phyloP scores from a whole-genome alignment of 1,284 basidiomycete species.

The Irpex sp. region DNA sequence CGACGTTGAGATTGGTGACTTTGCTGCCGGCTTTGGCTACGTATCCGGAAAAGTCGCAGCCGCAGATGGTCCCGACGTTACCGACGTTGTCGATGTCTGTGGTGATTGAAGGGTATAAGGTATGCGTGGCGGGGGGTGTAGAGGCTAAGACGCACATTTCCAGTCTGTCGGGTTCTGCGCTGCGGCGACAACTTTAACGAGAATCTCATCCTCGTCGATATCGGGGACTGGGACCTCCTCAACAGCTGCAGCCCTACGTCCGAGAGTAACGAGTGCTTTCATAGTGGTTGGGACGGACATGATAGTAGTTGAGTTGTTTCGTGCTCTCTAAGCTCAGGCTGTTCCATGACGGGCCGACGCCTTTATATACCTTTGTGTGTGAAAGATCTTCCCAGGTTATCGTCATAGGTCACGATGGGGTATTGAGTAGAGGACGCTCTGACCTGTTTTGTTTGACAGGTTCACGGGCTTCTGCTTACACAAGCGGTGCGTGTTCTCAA shows the following conservation, averaged over 20 bases:
- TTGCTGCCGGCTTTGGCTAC: slow-evolving; percentile 22
- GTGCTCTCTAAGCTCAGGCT: too few relatives aligned
- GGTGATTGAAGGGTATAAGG: neutral
- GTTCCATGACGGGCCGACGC: too few relatives aligned
- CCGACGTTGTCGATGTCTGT: neutral
- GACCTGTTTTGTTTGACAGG: too few relatives aligned
- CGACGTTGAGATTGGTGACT: slow-evolving; percentile 18
- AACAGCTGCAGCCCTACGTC: neutral
- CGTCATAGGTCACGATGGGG: neutral
- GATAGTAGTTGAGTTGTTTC: neutral
- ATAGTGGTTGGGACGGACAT: neutral
- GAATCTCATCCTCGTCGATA: neutral
- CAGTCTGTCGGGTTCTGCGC: neutral
- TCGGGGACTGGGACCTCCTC: neutral
- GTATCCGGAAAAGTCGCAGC: slow-evolving; percentile 23
- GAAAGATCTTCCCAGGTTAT: neutral
- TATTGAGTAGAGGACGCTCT: neutral
- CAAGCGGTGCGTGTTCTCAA: too few relatives aligned
- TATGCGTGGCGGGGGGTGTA: neutral
- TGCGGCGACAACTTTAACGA: neutral
- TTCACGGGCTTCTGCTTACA: too few relatives aligned
- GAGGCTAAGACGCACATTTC: neutral
- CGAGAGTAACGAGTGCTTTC: neutral
- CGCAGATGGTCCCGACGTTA: slow-evolving; percentile 18
- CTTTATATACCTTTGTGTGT: too few relatives aligned